Conservation (phyloP, 345 rosid species). For the Syzygium aromaticum region DNA sequence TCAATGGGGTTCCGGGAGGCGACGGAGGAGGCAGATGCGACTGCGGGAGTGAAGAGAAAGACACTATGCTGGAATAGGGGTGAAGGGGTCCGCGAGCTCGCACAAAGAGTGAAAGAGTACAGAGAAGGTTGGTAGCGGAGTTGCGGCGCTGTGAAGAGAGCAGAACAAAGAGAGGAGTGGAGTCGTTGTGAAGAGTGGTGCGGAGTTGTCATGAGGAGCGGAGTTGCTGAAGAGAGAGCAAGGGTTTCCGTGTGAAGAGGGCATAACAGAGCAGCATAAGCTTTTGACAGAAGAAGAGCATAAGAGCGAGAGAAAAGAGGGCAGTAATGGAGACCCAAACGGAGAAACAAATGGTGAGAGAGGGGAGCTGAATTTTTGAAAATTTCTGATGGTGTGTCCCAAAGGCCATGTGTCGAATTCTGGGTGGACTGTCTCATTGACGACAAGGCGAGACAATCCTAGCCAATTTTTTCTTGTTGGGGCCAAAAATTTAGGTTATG, state of each 20-base stretch:
- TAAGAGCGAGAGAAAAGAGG: too few species aligned
- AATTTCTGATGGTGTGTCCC: too few species aligned
- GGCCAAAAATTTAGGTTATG: background rate
- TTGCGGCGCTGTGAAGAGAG: too few species aligned
- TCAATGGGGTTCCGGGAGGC: background rate
- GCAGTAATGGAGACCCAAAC: too few species aligned
- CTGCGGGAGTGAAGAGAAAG: background rate
- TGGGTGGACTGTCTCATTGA: rapidly evolving
- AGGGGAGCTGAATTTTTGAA: background rate
- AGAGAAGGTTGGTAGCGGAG: background rate
- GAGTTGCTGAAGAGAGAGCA: too few species aligned
- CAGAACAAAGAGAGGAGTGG: too few species aligned
- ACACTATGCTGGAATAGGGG: background rate
- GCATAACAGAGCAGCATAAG: too few species aligned
- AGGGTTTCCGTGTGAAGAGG: too few species aligned
- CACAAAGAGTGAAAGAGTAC: background rate
- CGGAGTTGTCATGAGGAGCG: too few species aligned
- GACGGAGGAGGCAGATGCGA: background rate
- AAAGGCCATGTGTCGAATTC: rapidly evolving
- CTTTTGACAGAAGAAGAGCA: too few species aligned
- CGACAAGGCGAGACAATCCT: too few species aligned
- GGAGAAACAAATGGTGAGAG: background rate
- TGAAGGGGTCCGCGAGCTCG: background rate
- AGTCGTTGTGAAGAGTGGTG: too few species aligned
- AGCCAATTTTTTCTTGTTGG: background rate